These are phyloP conservation scores for Starmerella ratchasimensis DNA, from an alignment of 805 yeast genomes.

Conservation along the genomic window DNA sequence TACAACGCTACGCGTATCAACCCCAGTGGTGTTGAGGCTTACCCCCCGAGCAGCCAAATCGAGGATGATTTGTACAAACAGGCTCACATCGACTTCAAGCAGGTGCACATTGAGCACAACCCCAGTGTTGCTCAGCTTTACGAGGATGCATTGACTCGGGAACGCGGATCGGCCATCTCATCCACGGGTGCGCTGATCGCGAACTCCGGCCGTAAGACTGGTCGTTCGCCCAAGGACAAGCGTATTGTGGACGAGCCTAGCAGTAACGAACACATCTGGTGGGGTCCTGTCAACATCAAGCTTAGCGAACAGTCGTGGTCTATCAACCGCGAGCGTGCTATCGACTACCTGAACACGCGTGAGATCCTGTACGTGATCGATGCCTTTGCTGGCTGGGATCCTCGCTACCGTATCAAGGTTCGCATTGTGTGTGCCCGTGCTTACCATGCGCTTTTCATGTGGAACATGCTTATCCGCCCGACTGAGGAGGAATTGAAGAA, in stretches of 20 bases:
- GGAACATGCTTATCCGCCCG: slow-evolving; percentile 94
- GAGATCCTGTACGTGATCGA: slow-evolving; percentile 88
- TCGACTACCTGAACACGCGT: slow-evolving; percentile 91
- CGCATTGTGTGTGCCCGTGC: slow-evolving; percentile 97
- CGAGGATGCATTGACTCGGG: slow-evolving; percentile 78
- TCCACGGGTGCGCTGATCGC: slow-evolving; percentile 93
- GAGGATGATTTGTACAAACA: slow-evolving; percentile 29
- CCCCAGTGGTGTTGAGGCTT: slow-evolving; percentile 32
- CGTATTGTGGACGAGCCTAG: slow-evolving; percentile 92
- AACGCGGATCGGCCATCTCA: slow-evolving; percentile 79
- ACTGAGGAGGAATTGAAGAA: slow-evolving; percentile 72
- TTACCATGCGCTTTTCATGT: slow-evolving; percentile 95
- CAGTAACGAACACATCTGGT: slow-evolving; percentile 78
- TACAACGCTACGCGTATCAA: slow-evolving; percentile 31
- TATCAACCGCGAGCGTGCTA: slow-evolving; percentile 89
- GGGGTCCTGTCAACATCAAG: slow-evolving; percentile 98
- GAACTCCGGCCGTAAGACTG: slow-evolving; percentile 88
- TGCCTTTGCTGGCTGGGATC: slow-evolving; percentile 99
- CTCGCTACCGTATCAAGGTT: slow-evolving; percentile 88
- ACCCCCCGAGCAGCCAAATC: slow-evolving; percentile 29
- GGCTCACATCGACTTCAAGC: slow-evolving; percentile 32
- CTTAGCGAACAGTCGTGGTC: slow-evolving; percentile 90
- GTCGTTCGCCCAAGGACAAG: slow-evolving; percentile 96
- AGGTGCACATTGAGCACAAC: slow-evolving; percentile 48
- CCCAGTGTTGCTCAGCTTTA: slow-evolving; percentile 85